Conservation (phyloP, 2,329 filamentous ascomycete species). For the Fusarium sp. region DNA sequence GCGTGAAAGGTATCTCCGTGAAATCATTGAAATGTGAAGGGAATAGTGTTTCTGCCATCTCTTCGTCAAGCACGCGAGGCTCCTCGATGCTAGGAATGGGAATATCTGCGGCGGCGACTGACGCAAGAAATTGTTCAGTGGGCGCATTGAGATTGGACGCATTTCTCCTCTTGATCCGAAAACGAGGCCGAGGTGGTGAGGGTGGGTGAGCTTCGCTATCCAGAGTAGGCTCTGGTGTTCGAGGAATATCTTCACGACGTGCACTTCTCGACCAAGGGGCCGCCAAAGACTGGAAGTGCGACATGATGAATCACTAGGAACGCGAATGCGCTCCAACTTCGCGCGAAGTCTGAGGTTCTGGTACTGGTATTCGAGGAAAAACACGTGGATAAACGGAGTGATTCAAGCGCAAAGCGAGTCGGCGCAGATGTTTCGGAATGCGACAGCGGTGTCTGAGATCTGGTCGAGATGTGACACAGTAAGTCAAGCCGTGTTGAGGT, state of each 20-base stretch:
- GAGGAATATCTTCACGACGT: slow-evolving; percentile 56
- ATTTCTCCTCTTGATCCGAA: slow-evolving; percentile 68
- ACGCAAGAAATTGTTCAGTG: slow-evolving; percentile 75
- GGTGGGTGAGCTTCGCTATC: slow-evolving; percentile 56
- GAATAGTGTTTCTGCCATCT: slow-evolving; percentile 56
- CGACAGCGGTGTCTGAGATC: slow-evolving; percentile 45
- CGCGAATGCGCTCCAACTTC: slow-evolving; percentile 35
- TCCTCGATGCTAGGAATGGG: slow-evolving; percentile 75
- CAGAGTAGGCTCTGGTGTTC: slow-evolving; percentile 65
- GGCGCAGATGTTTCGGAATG: slow-evolving; percentile 41
- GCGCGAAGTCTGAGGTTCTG: slow-evolving; percentile 18
- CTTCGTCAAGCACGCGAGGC: slow-evolving; percentile 60
- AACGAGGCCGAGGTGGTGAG: slow-evolving; percentile 65
- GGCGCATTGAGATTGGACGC: slow-evolving; percentile 66
- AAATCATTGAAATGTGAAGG: slow-evolving; percentile 53
- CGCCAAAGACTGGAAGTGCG: slow-evolving; percentile 60
- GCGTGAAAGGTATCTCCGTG: slow-evolving; percentile 48
- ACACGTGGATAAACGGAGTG: slow-evolving; percentile 10
- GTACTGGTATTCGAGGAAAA: slow-evolving; percentile 31
- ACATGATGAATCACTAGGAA: slow-evolving; percentile 54
- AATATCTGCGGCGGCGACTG: slow-evolving; percentile 73
- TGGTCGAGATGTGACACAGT: slow-evolving; percentile 23
- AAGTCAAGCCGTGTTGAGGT: slow-evolving; percentile 14
- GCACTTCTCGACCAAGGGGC: slow-evolving; percentile 60
- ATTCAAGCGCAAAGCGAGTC: slow-evolving; percentile 30